These are phyloP conservation scores for Petunia hybrid DNA, from an alignment of 305 asterid genomes.

Conservation along the genomic window DNA sequence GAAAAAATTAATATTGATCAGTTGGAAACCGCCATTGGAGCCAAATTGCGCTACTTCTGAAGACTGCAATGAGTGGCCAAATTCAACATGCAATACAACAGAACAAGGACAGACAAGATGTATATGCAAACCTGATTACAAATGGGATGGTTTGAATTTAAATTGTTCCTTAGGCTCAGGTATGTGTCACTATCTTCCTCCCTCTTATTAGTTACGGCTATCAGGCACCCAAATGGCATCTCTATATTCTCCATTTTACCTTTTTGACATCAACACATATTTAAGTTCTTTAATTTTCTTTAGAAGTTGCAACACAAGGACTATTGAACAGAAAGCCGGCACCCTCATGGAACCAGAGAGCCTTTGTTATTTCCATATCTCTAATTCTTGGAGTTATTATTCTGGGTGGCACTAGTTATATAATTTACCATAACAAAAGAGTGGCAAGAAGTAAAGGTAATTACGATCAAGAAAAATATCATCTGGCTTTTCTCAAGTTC, in stretches of 20 bases:
- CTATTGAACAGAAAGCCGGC: neutral
- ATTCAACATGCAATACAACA: conserved; percentile 36
- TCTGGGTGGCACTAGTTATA: conserved; percentile 15
- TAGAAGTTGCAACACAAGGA: neutral
- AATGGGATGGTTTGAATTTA: conserved; percentile 29
- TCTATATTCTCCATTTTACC: neutral
- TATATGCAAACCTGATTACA: conserved; percentile 34
- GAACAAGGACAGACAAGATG: conserved; percentile 36
- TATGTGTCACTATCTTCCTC: neutral
- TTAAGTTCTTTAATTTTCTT: neutral
- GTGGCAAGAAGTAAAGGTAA: conserved; percentile 6
- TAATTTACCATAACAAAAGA: conserved; percentile 21
- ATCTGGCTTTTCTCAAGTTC: conserved; percentile 2
- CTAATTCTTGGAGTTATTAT: neutral
- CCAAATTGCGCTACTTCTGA: conserved; percentile 34
- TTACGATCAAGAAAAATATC: neutral
- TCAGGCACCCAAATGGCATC: neutral
- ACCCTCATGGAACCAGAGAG: neutral
- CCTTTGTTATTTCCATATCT: conserved; percentile 19
- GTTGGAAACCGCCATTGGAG: conserved; percentile 39
- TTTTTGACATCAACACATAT: neutral
- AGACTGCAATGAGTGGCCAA: conserved; percentile 36
- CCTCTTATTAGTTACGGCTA: neutral
- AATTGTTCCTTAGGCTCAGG: conserved; percentile 23
- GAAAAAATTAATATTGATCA: conserved; percentile 28